Evolutionary conservation across 1,284 basidiomycete genomes (phyloP).

Genomic region (Schizophyllum amplum): DNA sequence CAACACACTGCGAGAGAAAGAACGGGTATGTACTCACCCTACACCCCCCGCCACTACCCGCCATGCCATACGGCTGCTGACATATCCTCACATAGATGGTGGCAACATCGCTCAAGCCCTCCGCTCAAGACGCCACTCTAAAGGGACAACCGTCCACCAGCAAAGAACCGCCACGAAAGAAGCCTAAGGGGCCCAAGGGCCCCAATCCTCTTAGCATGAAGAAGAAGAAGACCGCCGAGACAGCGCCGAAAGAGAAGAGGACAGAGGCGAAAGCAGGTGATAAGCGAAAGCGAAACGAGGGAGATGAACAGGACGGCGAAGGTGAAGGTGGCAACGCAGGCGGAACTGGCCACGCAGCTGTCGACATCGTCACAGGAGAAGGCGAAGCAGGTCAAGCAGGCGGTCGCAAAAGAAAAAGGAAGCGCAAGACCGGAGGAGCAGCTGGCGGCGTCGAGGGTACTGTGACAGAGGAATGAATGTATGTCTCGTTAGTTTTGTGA

Average conservation of each 20-base stretch:
- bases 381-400: background rate
- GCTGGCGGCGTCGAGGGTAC: background rate
- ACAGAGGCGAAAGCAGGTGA: constrained; percentile 13
- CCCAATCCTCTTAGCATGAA: constrained; percentile 92
- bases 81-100: constrained; percentile 1
- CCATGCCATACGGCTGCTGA: background rate
- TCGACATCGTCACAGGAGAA: background rate
- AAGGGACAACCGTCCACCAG: constrained; percentile 15
- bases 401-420: background rate
- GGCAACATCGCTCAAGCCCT: background rate
- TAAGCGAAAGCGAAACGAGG: background rate
- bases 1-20: constrained; percentile 64
- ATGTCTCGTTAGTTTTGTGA: background rate
- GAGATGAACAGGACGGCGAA: background rate
- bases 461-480: background rate
- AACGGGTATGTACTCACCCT: constrained; percentile 36
- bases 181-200: constrained; percentile 69
- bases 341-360: background rate
- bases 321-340: background rate
- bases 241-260: constrained; percentile 13
- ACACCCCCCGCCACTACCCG: too few relatives aligned
- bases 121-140: constrained; percentile 25
- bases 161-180: constrained; percentile 40
- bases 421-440: background rate
- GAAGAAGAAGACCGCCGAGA: constrained; percentile 55